Conservation (phyloP, 1,139 yeast species). For the Saccharomyces hybrid region DNA sequence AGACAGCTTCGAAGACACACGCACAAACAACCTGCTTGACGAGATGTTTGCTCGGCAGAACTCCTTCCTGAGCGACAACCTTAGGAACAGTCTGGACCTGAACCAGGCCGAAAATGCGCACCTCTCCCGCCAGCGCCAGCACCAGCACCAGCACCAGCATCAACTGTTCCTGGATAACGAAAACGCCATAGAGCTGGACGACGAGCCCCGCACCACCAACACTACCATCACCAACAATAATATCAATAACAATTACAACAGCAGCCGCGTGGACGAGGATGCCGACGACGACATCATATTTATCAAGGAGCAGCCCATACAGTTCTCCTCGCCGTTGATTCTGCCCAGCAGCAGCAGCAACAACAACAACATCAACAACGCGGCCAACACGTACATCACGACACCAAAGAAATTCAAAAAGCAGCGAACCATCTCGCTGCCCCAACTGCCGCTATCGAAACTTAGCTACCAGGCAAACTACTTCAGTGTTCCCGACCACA, state of each 20-base stretch:
- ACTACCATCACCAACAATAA: not conserved
- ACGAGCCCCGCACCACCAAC: conserved; percentile 22
- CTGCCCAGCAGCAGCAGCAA: conserved; percentile 8
- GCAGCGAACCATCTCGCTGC: conserved; percentile 61
- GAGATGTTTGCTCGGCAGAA: conserved; percentile 24
- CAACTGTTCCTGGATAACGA: conserved; percentile 11
- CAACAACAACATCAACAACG: conserved; percentile 6
- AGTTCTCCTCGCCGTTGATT: conserved; percentile 3
- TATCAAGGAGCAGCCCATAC: conserved; percentile 21
- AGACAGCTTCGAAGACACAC: not conserved
- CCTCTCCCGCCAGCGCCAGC: conserved; percentile 1
- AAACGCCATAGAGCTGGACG: conserved; percentile 44
- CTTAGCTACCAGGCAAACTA: conserved; percentile 16
- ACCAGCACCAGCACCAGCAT: conserved; percentile 6
- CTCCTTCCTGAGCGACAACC: conserved; percentile 15
- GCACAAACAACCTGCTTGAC: conserved; percentile 10
- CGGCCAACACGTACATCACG: conserved; percentile 11
- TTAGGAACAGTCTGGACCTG: conserved; percentile 10
- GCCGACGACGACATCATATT: conserved; percentile 22
- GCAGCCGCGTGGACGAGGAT: conserved; percentile 11
- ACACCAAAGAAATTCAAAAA: conserved; percentile 32
- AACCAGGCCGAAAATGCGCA: conserved; percentile 3
- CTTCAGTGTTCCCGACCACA: not conserved
- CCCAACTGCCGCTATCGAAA: conserved; percentile 50
- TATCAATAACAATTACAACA: conserved; percentile 4